Evolutionary conservation across 345 rosid genomes (phyloP).

Genomic region (Euclidium syriacum): DNA sequence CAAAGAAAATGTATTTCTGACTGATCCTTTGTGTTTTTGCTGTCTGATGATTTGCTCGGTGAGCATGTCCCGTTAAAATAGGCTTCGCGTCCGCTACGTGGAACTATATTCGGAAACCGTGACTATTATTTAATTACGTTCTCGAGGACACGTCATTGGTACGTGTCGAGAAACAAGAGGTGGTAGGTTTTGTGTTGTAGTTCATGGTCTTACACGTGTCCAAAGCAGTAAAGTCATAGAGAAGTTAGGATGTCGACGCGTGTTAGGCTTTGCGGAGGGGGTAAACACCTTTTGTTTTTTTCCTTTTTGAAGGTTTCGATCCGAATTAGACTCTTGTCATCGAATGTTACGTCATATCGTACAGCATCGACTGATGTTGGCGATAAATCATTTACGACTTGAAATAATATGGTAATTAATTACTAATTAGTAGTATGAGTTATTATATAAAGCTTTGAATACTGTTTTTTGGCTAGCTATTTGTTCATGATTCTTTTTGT

Average conservation of each 20-base stretch:
- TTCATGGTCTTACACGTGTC: constrained; percentile 14
- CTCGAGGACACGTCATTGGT: background rate
- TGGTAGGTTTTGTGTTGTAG: constrained; percentile 20
- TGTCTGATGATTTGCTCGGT: background rate
- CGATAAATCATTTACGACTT: background rate
- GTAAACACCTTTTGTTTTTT: background rate
- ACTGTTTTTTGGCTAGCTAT: too few species aligned
- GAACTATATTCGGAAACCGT: background rate
- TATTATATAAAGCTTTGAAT: too few species aligned
- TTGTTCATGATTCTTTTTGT: too few species aligned
- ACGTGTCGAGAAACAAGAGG: constrained; percentile 21
- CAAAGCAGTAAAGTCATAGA: background rate
- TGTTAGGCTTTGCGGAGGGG: background rate
- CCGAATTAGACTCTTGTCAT: background rate
- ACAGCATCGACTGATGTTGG: background rate
- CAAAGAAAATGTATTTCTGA: background rate
- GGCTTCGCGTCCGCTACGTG: constrained; percentile 6
- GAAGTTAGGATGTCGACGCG: background rate
- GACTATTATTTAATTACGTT: constrained; percentile 8
- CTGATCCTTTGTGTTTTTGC: background rate
- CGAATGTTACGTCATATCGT: background rate
- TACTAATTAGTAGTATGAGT: too few species aligned
- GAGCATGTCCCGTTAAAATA: constrained; percentile 6
- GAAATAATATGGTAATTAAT: background rate
- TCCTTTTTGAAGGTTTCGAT: background rate